Conservation (phyloP, 495 filamentous ascomycete species). For the Penicillium arizonense region DNA sequence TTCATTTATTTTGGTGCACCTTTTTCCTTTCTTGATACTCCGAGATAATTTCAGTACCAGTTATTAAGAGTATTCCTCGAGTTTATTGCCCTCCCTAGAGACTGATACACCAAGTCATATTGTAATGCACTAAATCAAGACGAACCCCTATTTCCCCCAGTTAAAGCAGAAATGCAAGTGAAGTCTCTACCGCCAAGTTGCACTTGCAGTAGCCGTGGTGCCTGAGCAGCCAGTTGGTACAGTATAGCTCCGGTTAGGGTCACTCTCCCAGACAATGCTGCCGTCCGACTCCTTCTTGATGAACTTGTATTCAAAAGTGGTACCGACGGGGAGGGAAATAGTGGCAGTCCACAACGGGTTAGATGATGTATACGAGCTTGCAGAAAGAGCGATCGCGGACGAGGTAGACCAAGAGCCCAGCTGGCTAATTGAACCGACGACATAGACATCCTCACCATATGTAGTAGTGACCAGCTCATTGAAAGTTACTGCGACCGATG, state of each 20-base stretch:
- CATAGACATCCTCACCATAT: conserved; percentile 34
- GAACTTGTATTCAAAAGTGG: conserved; percentile 63
- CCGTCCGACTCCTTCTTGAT: conserved; percentile 53
- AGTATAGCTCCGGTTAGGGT: conserved; percentile 55
- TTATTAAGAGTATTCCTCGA: too few relatives aligned
- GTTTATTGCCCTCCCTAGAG: too few relatives aligned
- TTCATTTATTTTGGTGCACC: too few relatives aligned
- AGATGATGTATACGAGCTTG: conserved; percentile 46
- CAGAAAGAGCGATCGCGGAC: conserved; percentile 47
- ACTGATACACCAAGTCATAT: too few relatives aligned
- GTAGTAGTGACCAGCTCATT: conserved; percentile 2
- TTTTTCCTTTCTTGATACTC: too few relatives aligned
- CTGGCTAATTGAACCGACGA: conserved; percentile 49
- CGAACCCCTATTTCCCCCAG: too few relatives aligned
- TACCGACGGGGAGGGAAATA: conserved; percentile 46
- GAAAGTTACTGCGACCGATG: conserved; percentile 3
- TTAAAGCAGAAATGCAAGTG: too few relatives aligned
- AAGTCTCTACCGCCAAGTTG: conserved; percentile 7
- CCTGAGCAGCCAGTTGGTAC: conserved; percentile 43
- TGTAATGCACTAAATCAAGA: too few relatives aligned
- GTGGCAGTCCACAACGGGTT: conserved; percentile 56
- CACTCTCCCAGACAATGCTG: conserved; percentile 57
- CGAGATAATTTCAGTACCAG: too few relatives aligned
- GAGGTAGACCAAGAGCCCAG: conserved; percentile 54
- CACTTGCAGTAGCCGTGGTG: conserved; percentile 4